A percentile compares a stretch with the other conserved stretches of the same genome.
Conservation (phyloP, 306 rosid genomes). For the Nissolia schottii region DNA sequence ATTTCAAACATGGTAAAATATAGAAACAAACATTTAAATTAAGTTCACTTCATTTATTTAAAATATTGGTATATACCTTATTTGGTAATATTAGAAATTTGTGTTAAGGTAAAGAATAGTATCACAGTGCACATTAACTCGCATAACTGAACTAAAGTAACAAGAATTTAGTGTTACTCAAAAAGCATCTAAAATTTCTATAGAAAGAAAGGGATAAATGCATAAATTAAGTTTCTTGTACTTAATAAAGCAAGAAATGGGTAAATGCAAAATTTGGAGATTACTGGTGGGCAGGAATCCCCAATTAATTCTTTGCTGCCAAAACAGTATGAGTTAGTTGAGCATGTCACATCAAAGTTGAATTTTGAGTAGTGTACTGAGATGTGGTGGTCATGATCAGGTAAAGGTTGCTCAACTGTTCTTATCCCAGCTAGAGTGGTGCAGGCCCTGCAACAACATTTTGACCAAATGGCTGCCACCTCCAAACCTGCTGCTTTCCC, state of each 20-base stretch:
- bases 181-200: not conserved
- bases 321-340: not conserved
- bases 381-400: conserved; percentile 25
- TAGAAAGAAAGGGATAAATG: not conserved
- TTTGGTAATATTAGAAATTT: not conserved
- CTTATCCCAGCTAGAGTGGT: conserved; percentile 86
- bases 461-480: conserved; percentile 55
- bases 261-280: not conserved
- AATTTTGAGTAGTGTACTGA: not conserved
- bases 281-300: not conserved
- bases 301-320: not conserved
- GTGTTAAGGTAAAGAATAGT: not conserved
- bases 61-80: too few species aligned
- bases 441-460: conserved; percentile 82
- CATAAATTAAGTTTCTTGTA: too few species aligned
- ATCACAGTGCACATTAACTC: not conserved
- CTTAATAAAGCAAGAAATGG: not conserved
- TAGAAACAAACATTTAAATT: too few species aligned
- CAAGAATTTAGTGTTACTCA: not conserved
- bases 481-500: conserved; percentile 41
- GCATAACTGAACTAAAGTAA: not conserved
- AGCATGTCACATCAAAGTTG: not conserved
- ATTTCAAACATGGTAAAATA: too few species aligned
- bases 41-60: too few species aligned
- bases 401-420: conserved; percentile 61